phyloP scores from a whole-genome alignment of 2,329 filamentous ascomycete species.

The Aureobasidium sp. region DNA sequence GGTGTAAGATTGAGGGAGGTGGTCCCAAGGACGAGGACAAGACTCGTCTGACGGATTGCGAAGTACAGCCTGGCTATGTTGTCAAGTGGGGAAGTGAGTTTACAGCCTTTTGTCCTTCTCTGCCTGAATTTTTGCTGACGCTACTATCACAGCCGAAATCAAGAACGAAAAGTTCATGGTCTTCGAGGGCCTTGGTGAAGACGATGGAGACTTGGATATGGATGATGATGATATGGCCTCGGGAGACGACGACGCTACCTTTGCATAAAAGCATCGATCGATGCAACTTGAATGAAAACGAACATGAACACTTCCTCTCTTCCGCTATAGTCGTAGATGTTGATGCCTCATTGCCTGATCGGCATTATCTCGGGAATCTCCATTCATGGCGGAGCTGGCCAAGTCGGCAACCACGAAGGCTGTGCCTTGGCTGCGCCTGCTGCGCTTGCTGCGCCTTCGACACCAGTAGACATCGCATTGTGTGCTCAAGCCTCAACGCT shows the following conservation, averaged over 20 bases:
- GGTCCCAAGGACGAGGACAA: slow-evolving; percentile 41
- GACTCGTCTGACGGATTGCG: slow-evolving; percentile 71
- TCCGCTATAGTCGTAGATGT: neutral
- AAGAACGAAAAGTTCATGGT: slow-evolving; percentile 58
- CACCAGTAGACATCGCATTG: neutral
- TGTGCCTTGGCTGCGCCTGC: neutral
- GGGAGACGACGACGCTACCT: neutral
- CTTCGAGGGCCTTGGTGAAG: slow-evolving; percentile 35
- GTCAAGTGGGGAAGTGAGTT: slow-evolving; percentile 64
- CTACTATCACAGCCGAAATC: slow-evolving; percentile 37
- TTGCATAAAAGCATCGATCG: neutral
- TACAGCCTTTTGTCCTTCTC: neutral
- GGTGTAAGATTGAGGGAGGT: slow-evolving; percentile 76
- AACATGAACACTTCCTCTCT: neutral
- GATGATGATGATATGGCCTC: slow-evolving; percentile 18
- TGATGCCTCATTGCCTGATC: neutral
- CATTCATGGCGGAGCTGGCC: neutral
- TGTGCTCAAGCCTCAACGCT: neutral
- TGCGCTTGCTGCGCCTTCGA: neutral
- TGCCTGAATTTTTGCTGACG: neutral
- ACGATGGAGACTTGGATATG: slow-evolving; percentile 20
- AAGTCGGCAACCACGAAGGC: neutral
- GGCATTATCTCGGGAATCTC: neutral
- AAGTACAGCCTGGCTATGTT: slow-evolving; percentile 80
- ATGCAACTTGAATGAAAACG: neutral